These are phyloP conservation scores for Eimeria sp. DNA, from an alignment of 169 alveolate genomes.

Conservation along the genomic window DNA sequence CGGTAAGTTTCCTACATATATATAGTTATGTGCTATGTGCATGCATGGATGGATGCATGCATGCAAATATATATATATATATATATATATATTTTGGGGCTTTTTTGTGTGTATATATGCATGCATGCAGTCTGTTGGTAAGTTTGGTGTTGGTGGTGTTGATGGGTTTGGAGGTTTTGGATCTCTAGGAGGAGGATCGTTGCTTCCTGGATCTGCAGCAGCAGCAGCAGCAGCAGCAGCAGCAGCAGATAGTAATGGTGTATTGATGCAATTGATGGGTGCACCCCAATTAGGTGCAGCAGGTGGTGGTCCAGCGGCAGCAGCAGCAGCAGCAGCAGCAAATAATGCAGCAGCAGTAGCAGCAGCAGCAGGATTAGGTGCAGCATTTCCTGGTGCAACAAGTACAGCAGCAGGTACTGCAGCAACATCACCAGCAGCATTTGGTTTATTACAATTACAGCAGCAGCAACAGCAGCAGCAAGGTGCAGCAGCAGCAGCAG, in stretches of 20 bases:
- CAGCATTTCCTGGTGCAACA: slow-evolving; percentile 44
- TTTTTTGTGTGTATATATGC: neutral
- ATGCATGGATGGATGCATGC: neutral
- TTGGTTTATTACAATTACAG: no score
- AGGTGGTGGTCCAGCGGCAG: neutral
- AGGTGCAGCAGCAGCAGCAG: neutral
- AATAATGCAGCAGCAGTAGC: slow-evolving; percentile 25
- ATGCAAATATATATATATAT: neutral
- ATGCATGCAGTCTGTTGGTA: neutral
- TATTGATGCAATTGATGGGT: neutral
- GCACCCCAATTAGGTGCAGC: slow-evolving; percentile 23
- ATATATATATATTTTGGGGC: no score
- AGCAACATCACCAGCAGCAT: neutral
- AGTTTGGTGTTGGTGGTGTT: neutral
- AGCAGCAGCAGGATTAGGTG: slow-evolving; percentile 27
- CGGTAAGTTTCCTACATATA: no score
- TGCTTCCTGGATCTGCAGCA: neutral
- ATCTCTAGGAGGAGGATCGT: neutral
- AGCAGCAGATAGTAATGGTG: neutral
- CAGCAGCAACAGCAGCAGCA: no score
- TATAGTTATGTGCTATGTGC: no score
- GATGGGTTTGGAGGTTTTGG: slow-evolving; percentile 4
- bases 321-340: slow-evolving; percentile 42
- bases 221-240: neutral
- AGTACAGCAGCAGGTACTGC: no score